phyloP scores from a whole-genome alignment of 768 basidiomycete species.

The Boletus rubescentipes region DNA sequence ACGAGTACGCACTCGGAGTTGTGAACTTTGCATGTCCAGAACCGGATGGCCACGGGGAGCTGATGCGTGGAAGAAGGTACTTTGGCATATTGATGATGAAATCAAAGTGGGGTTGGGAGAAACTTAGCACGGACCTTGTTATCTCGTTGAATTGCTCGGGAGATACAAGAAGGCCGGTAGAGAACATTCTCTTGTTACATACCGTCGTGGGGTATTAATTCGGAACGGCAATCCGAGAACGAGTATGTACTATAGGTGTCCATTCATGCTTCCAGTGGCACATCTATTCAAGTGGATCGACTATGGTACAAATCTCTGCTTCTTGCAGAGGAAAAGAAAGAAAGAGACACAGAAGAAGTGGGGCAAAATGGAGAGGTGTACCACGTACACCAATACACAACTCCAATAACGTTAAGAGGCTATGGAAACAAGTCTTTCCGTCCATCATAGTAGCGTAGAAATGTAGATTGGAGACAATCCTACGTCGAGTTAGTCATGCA shows the following conservation, averaged over 20 bases:
- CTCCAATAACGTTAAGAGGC: conserved; percentile 26
- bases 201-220: neutral
- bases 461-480: conserved; percentile 16
- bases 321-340: neutral
- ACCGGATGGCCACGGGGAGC: neutral
- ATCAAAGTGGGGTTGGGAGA: conserved; percentile 9
- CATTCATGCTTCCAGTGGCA: neutral
- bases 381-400: conserved; percentile 2
- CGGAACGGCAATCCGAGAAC: too few species aligned
- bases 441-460: conserved; percentile 19
- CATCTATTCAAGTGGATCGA: conserved; percentile 11
- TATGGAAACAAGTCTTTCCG: conserved; percentile 18
- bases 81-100: conserved; percentile 6
- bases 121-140: conserved; percentile 5
- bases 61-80: neutral
- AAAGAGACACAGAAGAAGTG: neutral
- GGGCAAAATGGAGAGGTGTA: conserved; percentile 6
- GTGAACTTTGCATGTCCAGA: conserved; percentile 3
- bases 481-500: conserved; percentile 25
- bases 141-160: neutral
- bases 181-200: conserved; percentile 1
- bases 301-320: conserved; percentile 13
- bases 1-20: conserved; percentile 2
- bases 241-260: too few species aligned
- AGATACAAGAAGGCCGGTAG: neutral